A percentile compares a stretch with the other conserved stretches of the same genome.
Evolutionary conservation across 1,284 basidiomycete species (phyloP).

Genomic region (Sanghuangporus weigelae): DNA sequence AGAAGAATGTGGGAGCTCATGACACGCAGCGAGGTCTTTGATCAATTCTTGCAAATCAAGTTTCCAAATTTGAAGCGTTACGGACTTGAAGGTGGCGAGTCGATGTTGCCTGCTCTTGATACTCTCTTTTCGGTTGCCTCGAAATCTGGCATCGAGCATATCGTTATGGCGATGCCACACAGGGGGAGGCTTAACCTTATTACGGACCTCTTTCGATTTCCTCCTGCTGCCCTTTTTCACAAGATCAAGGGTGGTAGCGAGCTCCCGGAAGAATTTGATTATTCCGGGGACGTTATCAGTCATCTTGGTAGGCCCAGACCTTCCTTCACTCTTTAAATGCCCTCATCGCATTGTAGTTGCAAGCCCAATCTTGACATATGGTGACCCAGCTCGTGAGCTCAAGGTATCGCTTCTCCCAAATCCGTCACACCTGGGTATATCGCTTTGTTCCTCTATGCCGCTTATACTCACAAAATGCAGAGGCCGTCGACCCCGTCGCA

Average conservation of each 20-base stretch:
- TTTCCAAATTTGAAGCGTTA: slow-evolving; percentile 84
- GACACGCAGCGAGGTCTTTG: slow-evolving; percentile 73
- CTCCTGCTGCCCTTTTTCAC: slow-evolving; percentile 68
- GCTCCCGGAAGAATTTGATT: slow-evolving; percentile 59
- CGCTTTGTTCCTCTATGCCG: not conserved
- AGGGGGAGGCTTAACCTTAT: slow-evolving; percentile 85
- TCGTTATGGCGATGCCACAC: slow-evolving; percentile 81
- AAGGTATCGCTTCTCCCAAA: slow-evolving; percentile 82
- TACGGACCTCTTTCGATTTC: slow-evolving; percentile 67
- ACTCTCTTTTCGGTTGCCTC: slow-evolving; percentile 67
- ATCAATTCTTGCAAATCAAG: slow-evolving; percentile 75
- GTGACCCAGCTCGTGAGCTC: slow-evolving; percentile 42
- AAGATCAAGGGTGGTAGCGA: slow-evolving; percentile 82
- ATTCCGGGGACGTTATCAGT: slow-evolving; percentile 81
- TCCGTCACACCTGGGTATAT: slow-evolving; percentile 75
- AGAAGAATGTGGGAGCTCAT: slow-evolving; percentile 66
- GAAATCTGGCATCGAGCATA: slow-evolving; percentile 58
- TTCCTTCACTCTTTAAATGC: not conserved
- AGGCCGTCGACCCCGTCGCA: slow-evolving; percentile 83
- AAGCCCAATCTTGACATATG: slow-evolving; percentile 56
- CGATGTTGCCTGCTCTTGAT: slow-evolving; percentile 83
- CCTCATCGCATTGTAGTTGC: slow-evolving; percentile 37
- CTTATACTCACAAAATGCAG: slow-evolving; percentile 30
- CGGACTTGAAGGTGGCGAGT: slow-evolving; percentile 85
- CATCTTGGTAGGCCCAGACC: slow-evolving; percentile 56